Base-by-base conservation (phyloP, 257 asterid genomes). In the Orobanche coerulescens region DNA sequence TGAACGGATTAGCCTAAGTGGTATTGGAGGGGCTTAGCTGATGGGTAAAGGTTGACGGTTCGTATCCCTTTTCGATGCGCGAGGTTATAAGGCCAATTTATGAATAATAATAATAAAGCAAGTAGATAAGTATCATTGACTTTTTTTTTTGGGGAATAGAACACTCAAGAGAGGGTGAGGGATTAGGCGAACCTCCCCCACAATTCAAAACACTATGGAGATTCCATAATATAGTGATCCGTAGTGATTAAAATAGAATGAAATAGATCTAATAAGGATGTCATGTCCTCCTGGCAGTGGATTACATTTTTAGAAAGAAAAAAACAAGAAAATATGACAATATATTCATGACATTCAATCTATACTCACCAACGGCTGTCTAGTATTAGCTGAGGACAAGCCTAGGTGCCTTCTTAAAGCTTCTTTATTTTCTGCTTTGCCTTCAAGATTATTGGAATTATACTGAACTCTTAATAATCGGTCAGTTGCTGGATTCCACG, bases 401-500 rank as follows among this genome's bases (percentile, higher is more conserved):
- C 83, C 70, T 2, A 88, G 82, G 58, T 66, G 76, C 74, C 83
- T 84, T 79, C 87, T 80, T 76, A 93, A 75, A 75, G 87, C 91
- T 68, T 75, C 82, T 79, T 93, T 88, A 67, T 93, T 93, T 76
- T 82, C 84, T 51, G 75, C 76, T 78, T 89, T 93, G 62, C 94
- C 97, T 40, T 77, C 85, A 46, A 75, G 74, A 67, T 93, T 97
- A 42, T 68, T 66, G 75, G 89, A 73, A 68, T 67, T 80, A 66
- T 88, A 93, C 72, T 86, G 95, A 57, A 71, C 95, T 78, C 84
- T 78, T 54, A 93, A 77, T 68, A 76, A 73, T 25, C 75, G 79
- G 79, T 92, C 98, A 67, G 84, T 84, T 31, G 94, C 86, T 33
- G 98, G 97, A 75, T 93, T 86, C 98, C 97, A 93, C 14, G 94